phyloP scores from a whole-genome alignment of 352 stramenopile species.

The Phytophthora ramorum region DNA sequence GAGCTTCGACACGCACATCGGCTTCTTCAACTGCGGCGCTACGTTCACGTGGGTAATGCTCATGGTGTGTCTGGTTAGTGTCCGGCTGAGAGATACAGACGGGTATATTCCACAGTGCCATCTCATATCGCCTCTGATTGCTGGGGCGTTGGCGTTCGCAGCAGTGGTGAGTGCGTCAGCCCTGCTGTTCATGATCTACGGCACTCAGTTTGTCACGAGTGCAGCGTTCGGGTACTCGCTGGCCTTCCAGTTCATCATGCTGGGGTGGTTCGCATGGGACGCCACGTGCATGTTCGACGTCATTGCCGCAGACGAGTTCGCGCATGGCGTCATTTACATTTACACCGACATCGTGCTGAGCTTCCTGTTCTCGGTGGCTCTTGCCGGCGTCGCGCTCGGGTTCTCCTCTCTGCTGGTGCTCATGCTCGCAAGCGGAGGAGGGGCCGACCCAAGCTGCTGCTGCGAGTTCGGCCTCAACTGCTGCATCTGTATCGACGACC shows the following conservation, averaged over 20 bases:
- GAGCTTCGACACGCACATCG: constrained; percentile 41
- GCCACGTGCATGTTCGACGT: constrained; percentile 50
- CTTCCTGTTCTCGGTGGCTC: constrained; percentile 32
- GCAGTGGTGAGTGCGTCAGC: constrained; percentile 18
- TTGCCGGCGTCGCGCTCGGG: constrained; percentile 21
- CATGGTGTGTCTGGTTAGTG: constrained; percentile 30
- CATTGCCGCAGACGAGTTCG: constrained; percentile 52
- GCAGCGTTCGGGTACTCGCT: constrained; percentile 38
- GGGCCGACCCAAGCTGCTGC: constrained; percentile 4
- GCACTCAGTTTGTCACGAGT: constrained; percentile 25
- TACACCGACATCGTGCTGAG: constrained; percentile 59
- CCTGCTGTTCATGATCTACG: constrained; percentile 33
- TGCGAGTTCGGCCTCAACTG: constrained; percentile 12
- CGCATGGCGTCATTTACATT: constrained; percentile 58
- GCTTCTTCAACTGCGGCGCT: constrained; percentile 48
- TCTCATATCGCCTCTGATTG: constrained; percentile 30
- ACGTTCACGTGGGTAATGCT: constrained; percentile 43
- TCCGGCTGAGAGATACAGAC: constrained; percentile 19
- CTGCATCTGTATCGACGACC: constrained; percentile 3
- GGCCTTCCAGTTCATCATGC: constrained; percentile 44
- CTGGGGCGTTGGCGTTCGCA: constrained; percentile 29
- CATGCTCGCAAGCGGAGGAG: constrained; percentile 8
- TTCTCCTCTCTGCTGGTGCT: constrained; percentile 28
- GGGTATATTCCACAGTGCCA: constrained; percentile 8
- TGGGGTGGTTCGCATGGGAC: constrained; percentile 48